A percentile compares a stretch with the other conserved stretches of the same genome.
Evolutionary conservation across 75 land plant species (phyloP).

Genomic region (Picea sitchensis): DNA sequence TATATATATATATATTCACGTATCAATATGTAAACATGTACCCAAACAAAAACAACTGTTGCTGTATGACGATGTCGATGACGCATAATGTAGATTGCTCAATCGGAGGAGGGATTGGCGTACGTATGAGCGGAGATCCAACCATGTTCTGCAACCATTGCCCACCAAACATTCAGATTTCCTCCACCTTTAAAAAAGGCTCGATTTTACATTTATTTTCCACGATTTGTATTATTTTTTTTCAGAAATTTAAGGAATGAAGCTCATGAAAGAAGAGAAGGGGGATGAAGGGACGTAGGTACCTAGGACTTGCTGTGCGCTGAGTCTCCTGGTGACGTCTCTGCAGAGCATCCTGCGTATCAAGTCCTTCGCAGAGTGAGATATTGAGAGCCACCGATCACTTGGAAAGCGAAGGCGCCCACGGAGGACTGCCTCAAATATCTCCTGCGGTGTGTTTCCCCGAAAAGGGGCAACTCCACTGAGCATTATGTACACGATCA

Average conservation of each 20-base stretch:
- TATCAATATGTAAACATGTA: too few species aligned
- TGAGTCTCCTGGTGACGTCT: slow-evolving; percentile 43
- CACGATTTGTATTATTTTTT: too few species aligned
- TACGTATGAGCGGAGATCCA: too few species aligned
- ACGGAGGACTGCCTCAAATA: slow-evolving; percentile 55
- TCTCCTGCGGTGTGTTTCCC: slow-evolving; percentile 54
- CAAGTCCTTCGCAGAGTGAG: slow-evolving; percentile 58
- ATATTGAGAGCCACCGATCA: slow-evolving; percentile 36
- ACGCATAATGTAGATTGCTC: too few species aligned
- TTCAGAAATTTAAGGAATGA: background rate
- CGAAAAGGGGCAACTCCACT: slow-evolving; percentile 57
- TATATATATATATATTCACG: too few species aligned
- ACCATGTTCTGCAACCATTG: too few species aligned
- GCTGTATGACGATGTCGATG: too few species aligned
- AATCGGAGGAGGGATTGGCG: too few species aligned
- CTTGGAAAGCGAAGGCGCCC: slow-evolving; percentile 56
- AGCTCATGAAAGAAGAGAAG: background rate
- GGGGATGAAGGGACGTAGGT: background rate
- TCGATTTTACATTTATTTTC: too few species aligned
- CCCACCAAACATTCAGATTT: too few species aligned
- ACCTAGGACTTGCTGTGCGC: slow-evolving; percentile 69
- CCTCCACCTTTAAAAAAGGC: too few species aligned
- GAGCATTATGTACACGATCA: slow-evolving; percentile 55
- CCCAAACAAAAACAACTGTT: too few species aligned
- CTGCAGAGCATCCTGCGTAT: slow-evolving; percentile 59